Percentiles rank a stretch among this genome's conserved stretches.
These are phyloP conservation scores for Eimeria acervulina DNA, from an alignment of 169 alveolate species.

Conservation along the genomic window DNA sequence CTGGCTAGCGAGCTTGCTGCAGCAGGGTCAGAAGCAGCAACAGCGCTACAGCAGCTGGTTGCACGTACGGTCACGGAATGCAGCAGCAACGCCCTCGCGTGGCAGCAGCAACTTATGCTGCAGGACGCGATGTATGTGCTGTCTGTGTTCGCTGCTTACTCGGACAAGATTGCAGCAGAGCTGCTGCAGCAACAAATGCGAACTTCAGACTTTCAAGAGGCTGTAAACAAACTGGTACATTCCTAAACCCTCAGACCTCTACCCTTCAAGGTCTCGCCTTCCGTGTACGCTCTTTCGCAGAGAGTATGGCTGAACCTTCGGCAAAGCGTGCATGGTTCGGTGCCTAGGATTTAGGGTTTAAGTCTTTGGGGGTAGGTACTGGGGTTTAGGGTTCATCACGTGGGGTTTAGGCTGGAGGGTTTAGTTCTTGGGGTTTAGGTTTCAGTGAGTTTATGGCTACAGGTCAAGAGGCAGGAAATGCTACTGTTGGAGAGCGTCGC, in stretches of 20 bases:
- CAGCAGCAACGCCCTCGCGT: conserved; percentile 53
- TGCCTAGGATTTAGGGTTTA: not conserved
- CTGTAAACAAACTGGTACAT: conserved; percentile 21
- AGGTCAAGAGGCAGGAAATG: conserved; percentile 66
- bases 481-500: conserved; percentile 74
- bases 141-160: conserved; percentile 53
- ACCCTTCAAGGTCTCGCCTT: not conserved
- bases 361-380: too few species aligned
- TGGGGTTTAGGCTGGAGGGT: not conserved
- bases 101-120: conserved; percentile 68
- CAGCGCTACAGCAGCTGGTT: conserved; percentile 34
- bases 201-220: conserved; percentile 35
- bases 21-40: conserved; percentile 36
- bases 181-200: conserved; percentile 47
- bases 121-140: conserved; percentile 46
- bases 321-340: not conserved
- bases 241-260: not conserved
- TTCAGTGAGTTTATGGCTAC: not conserved
- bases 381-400: conserved; percentile 4
- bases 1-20: conserved; percentile 24
- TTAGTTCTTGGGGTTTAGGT: not conserved
- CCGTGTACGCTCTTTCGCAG: not conserved
- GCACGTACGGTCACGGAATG: conserved; percentile 9
- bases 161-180: conserved; percentile 51
- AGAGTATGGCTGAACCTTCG: not conserved